Percentiles rank a stretch among this genome's conserved stretches.
These are phyloP conservation scores for Murraya paniculata DNA, from an alignment of 345 rosid genomes.

Conservation along the genomic window DNA sequence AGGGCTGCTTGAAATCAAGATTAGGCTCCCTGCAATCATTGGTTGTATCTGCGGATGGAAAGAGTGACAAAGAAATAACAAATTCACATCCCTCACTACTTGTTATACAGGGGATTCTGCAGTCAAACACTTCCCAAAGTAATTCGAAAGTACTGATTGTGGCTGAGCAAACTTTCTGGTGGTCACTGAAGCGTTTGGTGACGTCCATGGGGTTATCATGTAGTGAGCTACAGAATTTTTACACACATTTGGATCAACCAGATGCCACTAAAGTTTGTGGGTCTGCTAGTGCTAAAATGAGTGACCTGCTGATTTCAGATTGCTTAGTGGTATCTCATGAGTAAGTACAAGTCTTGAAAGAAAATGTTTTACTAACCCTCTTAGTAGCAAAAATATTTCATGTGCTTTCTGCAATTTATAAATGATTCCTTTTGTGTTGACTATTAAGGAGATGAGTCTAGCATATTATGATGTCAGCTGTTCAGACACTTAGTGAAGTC, in stretches of 20 bases:
- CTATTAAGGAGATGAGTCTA: not conserved
- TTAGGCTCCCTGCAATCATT: slow-evolving; percentile 39
- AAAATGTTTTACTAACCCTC: not conserved
- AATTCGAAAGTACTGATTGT: slow-evolving; percentile 42
- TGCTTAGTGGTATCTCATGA: slow-evolving; percentile 49
- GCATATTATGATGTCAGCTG: not conserved
- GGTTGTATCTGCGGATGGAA: slow-evolving; percentile 30
- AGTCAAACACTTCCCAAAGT: slow-evolving; percentile 26
- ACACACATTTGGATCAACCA: slow-evolving; percentile 23
- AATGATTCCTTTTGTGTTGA: not conserved
- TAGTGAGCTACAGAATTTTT: slow-evolving; percentile 31
- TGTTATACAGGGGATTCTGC: slow-evolving; percentile 46
- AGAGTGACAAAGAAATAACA: slow-evolving; percentile 34
- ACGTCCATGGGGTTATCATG: slow-evolving; percentile 46
- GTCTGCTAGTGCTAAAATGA: slow-evolving; percentile 18
- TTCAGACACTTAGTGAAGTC: not conserved
- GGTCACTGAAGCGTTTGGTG: slow-evolving; percentile 46
- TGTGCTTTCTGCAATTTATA: not conserved
- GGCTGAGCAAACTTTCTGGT: slow-evolving; percentile 55
- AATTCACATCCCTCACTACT: slow-evolving; percentile 49
- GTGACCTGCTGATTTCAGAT: slow-evolving; percentile 37
- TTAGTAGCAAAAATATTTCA: not conserved
- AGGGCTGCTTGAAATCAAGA: slow-evolving; percentile 40
- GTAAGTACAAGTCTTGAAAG: slow-evolving; percentile 34
- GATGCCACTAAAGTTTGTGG: slow-evolving; percentile 19